Evolutionary conservation across 2,329 filamentous ascomycete genomes (phyloP).

Genomic region (Aureobasidium sp.): DNA sequence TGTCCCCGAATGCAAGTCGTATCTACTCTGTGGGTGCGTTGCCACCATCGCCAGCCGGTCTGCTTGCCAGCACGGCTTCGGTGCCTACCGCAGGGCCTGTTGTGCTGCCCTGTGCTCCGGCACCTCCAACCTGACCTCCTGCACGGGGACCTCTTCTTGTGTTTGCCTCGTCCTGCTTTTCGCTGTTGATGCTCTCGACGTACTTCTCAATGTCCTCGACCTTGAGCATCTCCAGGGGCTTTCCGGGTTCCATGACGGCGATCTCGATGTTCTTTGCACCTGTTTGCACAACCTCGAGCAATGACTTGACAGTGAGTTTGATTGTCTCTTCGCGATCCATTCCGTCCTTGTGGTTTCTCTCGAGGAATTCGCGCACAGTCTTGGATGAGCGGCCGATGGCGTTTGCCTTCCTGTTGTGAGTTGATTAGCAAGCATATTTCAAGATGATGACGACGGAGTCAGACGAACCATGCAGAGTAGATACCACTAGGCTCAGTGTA

Average conservation of each 20-base stretch:
- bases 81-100: constrained; percentile 22
- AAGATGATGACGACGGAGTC: background rate
- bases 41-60: constrained; percentile 29
- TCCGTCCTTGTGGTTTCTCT: constrained; percentile 96
- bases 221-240: constrained; percentile 85
- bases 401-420: constrained; percentile 78
- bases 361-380: constrained; percentile 96
- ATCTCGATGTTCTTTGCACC: constrained; percentile 99
- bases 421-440: constrained; percentile 1
- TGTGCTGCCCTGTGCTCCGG: constrained; percentile 18
- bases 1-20: constrained; percentile 11
- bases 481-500: constrained; percentile 99
- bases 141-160: constrained; percentile 76
- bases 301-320: constrained; percentile 93
- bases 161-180: constrained; percentile 97
- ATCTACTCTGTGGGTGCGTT: constrained; percentile 16
- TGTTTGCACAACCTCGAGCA: constrained; percentile 96
- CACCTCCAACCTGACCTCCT: constrained; percentile 22
- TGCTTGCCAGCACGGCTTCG: constrained; percentile 29
- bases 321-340: constrained; percentile 97
- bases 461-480: constrained; percentile 87
- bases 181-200: constrained; percentile 97
- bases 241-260: constrained; percentile 91
- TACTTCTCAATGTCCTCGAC: constrained; percentile 95
- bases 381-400: constrained; percentile 98